These are phyloP conservation scores for Carpinus fangiana DNA, from an alignment of 306 rosid genomes.

Conservation along the genomic window DNA sequence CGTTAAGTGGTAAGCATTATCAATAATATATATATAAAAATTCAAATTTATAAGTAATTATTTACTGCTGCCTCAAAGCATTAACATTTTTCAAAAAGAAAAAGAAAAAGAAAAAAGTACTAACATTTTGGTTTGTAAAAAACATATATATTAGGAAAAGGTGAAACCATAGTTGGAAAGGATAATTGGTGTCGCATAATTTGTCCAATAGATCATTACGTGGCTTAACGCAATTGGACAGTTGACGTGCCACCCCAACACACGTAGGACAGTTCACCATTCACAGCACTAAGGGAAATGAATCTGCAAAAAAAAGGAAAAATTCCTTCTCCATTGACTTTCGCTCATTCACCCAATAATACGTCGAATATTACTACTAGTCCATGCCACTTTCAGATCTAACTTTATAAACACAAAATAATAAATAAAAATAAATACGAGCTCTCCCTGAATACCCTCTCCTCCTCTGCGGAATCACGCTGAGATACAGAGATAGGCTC, in stretches of 20 bases:
- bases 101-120: too few species aligned
- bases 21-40: too few species aligned
- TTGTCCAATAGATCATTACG: background rate
- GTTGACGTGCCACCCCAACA: background rate
- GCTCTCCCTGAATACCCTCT: background rate
- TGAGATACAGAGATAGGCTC: background rate
- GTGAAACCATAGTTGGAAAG: too few species aligned
- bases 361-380: background rate
- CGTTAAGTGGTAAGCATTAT: too few species aligned
- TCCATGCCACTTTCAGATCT: background rate
- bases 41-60: too few species aligned
- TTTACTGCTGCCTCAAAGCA: too few species aligned
- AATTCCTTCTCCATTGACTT: background rate
- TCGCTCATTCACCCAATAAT: background rate
- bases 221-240: background rate
- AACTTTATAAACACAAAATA: background rate
- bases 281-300: background rate
- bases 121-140: too few species aligned
- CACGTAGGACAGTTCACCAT: background rate
- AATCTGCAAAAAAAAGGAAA: background rate
- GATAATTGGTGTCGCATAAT: too few species aligned
- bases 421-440: too few species aligned
- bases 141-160: too few species aligned
- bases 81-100: too few species aligned
- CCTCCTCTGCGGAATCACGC: background rate